These are phyloP conservation scores for Oryza nivara DNA, from an alignment of 176 grass and related monocot species.

Conservation along the genomic window DNA sequence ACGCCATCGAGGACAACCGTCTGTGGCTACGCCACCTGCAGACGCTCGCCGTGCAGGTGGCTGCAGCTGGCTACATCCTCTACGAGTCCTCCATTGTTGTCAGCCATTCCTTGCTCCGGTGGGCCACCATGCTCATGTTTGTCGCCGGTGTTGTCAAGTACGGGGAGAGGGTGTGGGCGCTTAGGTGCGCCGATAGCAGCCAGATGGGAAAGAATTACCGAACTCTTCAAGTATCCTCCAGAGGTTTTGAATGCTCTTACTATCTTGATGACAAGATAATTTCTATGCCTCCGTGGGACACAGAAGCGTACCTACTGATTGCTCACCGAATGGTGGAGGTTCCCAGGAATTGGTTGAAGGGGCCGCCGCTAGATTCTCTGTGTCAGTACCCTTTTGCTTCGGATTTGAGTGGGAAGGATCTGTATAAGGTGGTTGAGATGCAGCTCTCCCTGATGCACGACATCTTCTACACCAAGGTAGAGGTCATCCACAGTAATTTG, in stretches of 20 bases:
- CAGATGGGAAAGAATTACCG: not conserved
- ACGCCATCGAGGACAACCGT: no score
- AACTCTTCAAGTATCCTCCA: no score
- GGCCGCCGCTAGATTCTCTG: no score
- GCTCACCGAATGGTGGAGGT: not conserved
- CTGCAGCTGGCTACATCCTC: not conserved
- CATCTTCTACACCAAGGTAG: not conserved
- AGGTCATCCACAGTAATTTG: not conserved
- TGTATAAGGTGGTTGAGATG: not conserved
- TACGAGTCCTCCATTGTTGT: not conserved
- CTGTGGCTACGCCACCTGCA: no score
- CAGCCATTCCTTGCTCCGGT: not conserved
- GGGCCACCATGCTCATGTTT: conserved; percentile 7
- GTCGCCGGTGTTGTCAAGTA: not conserved
- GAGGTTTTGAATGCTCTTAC: not conserved
- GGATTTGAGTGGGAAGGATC: not conserved
- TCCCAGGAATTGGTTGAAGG: conserved; percentile 12
- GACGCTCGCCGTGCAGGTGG: not conserved
- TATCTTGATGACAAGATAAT: not conserved
- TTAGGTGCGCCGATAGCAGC: not conserved
- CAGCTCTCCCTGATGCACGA: conserved; percentile 32
- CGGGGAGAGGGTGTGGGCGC: not conserved
- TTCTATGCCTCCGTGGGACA: not conserved
- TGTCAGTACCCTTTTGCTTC: not conserved
- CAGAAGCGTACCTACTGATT: not conserved